Evolutionary conservation across 345 rosid species (phyloP), one percentile per base, ranked within the genome.

Genomic region (Gossypium ekmanianum): DNA sequence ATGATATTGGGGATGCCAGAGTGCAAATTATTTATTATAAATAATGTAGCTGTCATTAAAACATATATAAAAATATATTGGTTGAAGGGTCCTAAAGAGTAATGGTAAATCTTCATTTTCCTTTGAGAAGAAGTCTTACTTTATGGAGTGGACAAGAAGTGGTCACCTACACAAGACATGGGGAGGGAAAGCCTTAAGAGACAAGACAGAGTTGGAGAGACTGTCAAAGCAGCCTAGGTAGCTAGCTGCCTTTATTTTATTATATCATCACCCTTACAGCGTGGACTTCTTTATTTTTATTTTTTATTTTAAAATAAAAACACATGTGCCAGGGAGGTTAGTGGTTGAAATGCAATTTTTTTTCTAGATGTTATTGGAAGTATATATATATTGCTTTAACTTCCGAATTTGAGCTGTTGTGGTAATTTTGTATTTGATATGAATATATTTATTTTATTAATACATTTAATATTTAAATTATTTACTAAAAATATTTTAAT

Each of bases 141-240:
- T 12, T 65, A 52, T 78, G 84, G 84, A 71, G 78, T 84, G 83
- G 84, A 84, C 70, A 80, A 59, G 11, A 86, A 86, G 80, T 73
- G 83, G 80, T 77, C 82, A 82, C 84, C 91, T 78, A 69, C 81
- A 77, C 52, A 67, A 17, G 34, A 72, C 71, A 75, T 61, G 68
- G 66, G 29, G 48, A 8, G 64, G 48, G 52, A 59, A 72, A 84
- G 76, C 72, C 89, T 83, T 88, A 52, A 79, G 48, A 74, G 76
- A 78, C 82, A 88, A 86, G 88, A 71, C 68, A 77, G 48, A 65
- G 79, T 74, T 77, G 82, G 83, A 84, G 83, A 78, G 77, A 72
- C 54, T 59, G 47, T 29, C 72, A 73, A 57, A 57, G 70, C 24
- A 77, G 77, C 63, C 52, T 50, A 56, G 50, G 63, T 76, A 58